Evolutionary conservation across 257 asterid species (phyloP).

Genomic region (Jacaranda copaia): DNA sequence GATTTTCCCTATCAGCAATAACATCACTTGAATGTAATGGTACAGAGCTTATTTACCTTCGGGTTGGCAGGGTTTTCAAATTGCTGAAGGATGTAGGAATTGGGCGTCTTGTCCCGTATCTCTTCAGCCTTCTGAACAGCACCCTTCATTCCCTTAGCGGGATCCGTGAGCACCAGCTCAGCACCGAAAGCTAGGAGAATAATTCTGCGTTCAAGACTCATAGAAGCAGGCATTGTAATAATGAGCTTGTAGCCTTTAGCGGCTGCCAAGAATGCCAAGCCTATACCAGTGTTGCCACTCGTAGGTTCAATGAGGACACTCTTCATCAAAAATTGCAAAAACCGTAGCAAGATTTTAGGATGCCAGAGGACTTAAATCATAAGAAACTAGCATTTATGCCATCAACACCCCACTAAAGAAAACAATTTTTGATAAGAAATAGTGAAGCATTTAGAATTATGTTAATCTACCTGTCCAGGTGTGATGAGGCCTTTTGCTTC

Average conservation of each 20-base stretch:
- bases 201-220: slow-evolving; percentile 90
- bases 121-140: slow-evolving; percentile 91
- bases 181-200: slow-evolving; percentile 96
- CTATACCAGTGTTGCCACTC: slow-evolving; percentile 97
- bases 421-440: neutral
- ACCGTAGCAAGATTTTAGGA: slow-evolving; percentile 2
- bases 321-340: slow-evolving; percentile 48
- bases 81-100: slow-evolving; percentile 91
- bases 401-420: neutral
- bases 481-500: slow-evolving; percentile 78
- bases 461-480: slow-evolving; percentile 79
- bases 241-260: slow-evolving; percentile 89
- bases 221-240: slow-evolving; percentile 90
- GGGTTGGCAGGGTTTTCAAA: slow-evolving; percentile 96
- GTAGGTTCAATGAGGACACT: slow-evolving; percentile 92
- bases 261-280: slow-evolving; percentile 96
- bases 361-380: slow-evolving; percentile 2
- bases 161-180: slow-evolving; percentile 85
- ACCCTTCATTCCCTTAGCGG: slow-evolving; percentile 93
- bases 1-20: neutral
- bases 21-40: neutral
- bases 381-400: neutral
- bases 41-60: slow-evolving; percentile 52
- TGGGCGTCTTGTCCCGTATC: slow-evolving; percentile 78
- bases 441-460: neutral